These are phyloP conservation scores for Davidsoniella virescens DNA, from an alignment of 2,329 filamentous ascomycete genomes.

Conservation along the genomic window DNA sequence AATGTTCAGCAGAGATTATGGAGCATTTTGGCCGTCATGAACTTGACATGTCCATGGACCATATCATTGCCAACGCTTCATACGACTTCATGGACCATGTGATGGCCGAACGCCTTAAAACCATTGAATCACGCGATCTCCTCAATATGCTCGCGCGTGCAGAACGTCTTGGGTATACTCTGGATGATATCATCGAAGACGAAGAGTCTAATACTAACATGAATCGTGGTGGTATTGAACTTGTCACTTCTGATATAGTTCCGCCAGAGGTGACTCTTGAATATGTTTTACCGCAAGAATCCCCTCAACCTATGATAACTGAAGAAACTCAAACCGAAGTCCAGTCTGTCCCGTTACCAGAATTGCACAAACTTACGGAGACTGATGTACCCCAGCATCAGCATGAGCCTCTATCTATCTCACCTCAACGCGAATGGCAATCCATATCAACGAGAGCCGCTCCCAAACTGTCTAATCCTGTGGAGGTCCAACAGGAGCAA, in stretches of 20 bases:
- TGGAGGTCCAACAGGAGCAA: too few species aligned
- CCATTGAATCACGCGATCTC: slow-evolving; percentile 36
- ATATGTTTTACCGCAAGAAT: too few species aligned
- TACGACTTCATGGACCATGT: slow-evolving; percentile 33
- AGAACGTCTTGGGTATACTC: slow-evolving; percentile 36
- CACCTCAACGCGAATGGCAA: too few species aligned
- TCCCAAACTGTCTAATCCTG: too few species aligned
- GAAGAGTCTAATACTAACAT: slow-evolving; percentile 14
- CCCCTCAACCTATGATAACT: too few species aligned
- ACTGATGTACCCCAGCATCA: too few species aligned
- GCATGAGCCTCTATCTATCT: too few species aligned
- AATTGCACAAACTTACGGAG: too few species aligned
- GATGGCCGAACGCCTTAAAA: slow-evolving; percentile 33
- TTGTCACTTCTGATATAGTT: slow-evolving; percentile 4
- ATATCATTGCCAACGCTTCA: slow-evolving; percentile 34
- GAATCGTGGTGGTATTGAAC: slow-evolving; percentile 7
- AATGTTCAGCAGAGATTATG: slow-evolving; percentile 27
- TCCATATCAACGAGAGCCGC: too few species aligned
- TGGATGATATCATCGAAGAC: slow-evolving; percentile 9
- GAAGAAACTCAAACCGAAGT: too few species aligned
- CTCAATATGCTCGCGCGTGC: slow-evolving; percentile 41
- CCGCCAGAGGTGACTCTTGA: too few species aligned
- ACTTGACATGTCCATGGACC: slow-evolving; percentile 29
- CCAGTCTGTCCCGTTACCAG: too few species aligned
- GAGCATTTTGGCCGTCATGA: slow-evolving; percentile 17